Evolutionary conservation across 257 asterid genomes (phyloP), one percentile per base, ranked within the genome.

Genomic region (Plantago major): DNA sequence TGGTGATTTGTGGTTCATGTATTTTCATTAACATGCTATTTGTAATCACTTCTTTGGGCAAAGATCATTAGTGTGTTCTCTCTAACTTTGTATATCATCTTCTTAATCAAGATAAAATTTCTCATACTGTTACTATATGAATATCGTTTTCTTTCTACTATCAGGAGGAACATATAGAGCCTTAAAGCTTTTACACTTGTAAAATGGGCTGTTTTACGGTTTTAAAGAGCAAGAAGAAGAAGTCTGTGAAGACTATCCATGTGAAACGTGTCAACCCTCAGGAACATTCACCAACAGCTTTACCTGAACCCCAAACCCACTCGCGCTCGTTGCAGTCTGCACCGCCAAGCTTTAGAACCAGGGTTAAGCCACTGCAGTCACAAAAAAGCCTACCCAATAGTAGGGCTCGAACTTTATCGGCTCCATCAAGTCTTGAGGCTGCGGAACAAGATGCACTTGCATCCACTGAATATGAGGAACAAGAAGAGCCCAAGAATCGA

Each of bases 201-300:
- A 76, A 65, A 46, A 87, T 90, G 97, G 96, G 97, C 54, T 90
- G 97, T 69, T 87, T 90, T 76, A 77, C 90, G 0, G 93, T 83
- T 13, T 73, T 83, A 42, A 87, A 78, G 74, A 64, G 86, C 65
- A 84, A 78, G 74, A 87, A 87, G 89, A 84, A 90, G 76, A 83
- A 80, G 72, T 46, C 77, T 3, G 88, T 87, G 66, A 85, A 82
- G 59, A 63, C 78, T 28, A 54, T 72, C 46, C 72, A 65, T 49
- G 69, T 80, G 12, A 80, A 72, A 67, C 79, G 81, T 26, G 80
- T 78, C 55, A 80, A 70, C 68, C 82, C 90, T 55, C 93, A 71
- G 62, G 85, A 77, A 40, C 80, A 77, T 62, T 85, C 86, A 46
- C 92, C 94, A 15, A 80, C 94, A 9, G 77, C 73, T 6, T 72